phyloP scores from a whole-genome alignment of 768 basidiomycete genomes.

The Crepidotus variabilis region DNA sequence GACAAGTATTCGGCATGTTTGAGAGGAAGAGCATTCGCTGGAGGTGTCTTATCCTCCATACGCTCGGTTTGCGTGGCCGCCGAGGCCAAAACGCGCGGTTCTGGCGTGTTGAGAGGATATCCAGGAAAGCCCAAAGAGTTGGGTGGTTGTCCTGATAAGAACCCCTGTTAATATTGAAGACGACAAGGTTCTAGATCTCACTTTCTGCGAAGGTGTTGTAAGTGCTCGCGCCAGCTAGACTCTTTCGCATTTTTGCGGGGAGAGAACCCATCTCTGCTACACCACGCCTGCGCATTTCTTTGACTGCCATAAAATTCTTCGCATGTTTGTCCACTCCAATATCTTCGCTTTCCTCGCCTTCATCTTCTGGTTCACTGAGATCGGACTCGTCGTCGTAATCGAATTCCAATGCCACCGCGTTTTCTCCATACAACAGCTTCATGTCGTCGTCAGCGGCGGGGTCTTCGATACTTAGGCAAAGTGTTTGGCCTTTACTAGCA shows the following conservation, averaged over 20 bases:
- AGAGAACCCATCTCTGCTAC: constrained; percentile 11
- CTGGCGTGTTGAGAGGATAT: constrained; percentile 13
- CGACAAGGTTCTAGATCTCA: constrained; percentile 1
- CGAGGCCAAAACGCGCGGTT: constrained; percentile 17
- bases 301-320: constrained; percentile 3
- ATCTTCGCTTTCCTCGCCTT: constrained; percentile 38
- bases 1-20: neutral
- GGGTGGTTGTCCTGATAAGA: constrained; percentile 8
- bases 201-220: constrained; percentile 15
- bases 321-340: constrained; percentile 13
- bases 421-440: constrained; percentile 42
- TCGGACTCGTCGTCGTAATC: constrained; percentile 36
- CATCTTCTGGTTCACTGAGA: constrained; percentile 28
- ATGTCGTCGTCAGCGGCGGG: constrained; percentile 17
- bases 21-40: neutral
- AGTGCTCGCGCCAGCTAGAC: constrained; percentile 9
- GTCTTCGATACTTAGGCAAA: constrained; percentile 55
- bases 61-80: constrained; percentile 21
- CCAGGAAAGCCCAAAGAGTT: constrained; percentile 14
- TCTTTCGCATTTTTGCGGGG: constrained; percentile 24
- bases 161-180: neutral
- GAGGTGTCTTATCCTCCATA: neutral
- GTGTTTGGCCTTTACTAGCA: constrained; percentile 68
- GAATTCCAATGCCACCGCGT: constrained; percentile 56
- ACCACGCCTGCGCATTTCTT: constrained; percentile 1